These are phyloP conservation scores for Herpetospermum pedunculosum DNA, from an alignment of 306 rosid genomes.

Conservation along the genomic window DNA sequence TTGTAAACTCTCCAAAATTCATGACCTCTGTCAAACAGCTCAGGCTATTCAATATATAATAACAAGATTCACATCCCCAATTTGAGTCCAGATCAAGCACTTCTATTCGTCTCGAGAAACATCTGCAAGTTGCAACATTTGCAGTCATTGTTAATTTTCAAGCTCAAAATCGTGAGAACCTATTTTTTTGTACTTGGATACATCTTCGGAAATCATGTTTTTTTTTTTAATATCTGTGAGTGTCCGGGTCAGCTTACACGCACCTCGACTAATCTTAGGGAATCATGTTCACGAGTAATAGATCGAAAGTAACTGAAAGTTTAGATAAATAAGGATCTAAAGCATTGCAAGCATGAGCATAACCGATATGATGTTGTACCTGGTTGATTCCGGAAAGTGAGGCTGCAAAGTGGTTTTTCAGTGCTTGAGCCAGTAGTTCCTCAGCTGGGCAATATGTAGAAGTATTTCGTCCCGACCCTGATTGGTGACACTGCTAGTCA, in stretches of 20 bases:
- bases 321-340: neutral
- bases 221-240: too few relatives aligned
- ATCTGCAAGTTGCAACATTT: neutral
- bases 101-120: neutral
- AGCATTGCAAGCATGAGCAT: neutral
- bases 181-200: neutral
- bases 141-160: neutral
- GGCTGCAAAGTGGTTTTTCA: constrained; percentile 5
- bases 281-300: too few relatives aligned
- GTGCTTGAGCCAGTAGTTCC: constrained; percentile 98
- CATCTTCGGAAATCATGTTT: neutral
- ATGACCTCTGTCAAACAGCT: neutral
- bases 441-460: constrained; percentile 87
- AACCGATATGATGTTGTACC: neutral
- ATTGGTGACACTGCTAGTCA: constrained; percentile 90
- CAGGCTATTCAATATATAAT: neutral
- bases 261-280: too few relatives aligned
- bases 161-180: neutral
- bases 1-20: neutral
- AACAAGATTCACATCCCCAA: neutral
- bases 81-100: neutral
- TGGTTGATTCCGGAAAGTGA: constrained; percentile 2
- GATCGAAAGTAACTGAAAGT: neutral
- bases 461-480: constrained; percentile 95
- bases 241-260: too few relatives aligned